Evolutionary conservation across 2,329 filamentous ascomycete genomes (phyloP).

Genomic region (Ascochyta rabiei): DNA sequence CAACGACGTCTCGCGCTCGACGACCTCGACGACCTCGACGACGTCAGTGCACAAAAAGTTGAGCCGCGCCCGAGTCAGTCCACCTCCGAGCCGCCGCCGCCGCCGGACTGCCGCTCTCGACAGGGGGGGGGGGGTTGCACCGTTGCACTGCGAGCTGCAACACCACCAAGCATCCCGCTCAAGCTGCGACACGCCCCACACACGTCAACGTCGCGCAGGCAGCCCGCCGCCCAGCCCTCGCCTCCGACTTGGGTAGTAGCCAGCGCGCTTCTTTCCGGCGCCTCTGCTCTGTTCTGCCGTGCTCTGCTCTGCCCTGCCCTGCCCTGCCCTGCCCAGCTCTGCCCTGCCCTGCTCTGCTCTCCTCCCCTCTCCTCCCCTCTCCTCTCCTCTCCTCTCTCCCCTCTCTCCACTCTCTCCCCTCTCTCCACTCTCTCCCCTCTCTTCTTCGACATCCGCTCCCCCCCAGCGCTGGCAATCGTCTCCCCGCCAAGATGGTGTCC

Average conservation of each 20-base stretch:
- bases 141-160: constrained; percentile 12
- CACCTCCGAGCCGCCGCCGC: constrained; percentile 17
- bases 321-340: too few relatives aligned
- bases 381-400: too few relatives aligned
- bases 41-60: constrained; percentile 34
- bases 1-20: neutral
- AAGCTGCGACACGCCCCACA: constrained; percentile 29
- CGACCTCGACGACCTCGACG: too few relatives aligned
- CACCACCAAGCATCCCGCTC: neutral
- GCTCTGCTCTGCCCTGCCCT: too few relatives aligned
- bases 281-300: neutral
- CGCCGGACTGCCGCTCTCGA: neutral
- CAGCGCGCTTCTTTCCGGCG: neutral
- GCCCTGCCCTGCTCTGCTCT: too few relatives aligned
- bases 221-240: neutral
- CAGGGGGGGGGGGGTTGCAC: neutral
- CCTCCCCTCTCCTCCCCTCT: too few relatives aligned
- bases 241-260: too few relatives aligned
- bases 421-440: too few relatives aligned
- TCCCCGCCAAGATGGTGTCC: constrained; percentile 74
- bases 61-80: constrained; percentile 20
- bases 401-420: too few relatives aligned
- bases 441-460: neutral
- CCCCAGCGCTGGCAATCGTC: constrained; percentile 25
- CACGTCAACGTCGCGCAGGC: constrained; percentile 16